Conservation (phyloP, 1,284 basidiomycete genomes). For the Pterulicium gracile region DNA sequence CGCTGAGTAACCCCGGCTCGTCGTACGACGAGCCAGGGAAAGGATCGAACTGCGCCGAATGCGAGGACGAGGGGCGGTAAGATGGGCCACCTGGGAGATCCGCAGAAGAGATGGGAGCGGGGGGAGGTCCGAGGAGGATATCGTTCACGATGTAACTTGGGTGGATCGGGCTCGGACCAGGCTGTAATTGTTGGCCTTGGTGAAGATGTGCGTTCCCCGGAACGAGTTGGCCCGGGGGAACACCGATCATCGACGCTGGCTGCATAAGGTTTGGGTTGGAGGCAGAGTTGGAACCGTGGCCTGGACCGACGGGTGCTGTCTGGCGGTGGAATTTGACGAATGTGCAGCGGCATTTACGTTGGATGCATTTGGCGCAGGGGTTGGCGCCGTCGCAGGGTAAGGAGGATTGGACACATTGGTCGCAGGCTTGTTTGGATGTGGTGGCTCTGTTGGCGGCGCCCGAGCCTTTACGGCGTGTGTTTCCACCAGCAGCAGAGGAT, state of each 20-base stretch:
- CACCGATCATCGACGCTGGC: not conserved
- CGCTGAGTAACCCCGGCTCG: constrained; percentile 14
- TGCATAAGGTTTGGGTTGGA: constrained; percentile 5
- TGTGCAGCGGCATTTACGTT: constrained; percentile 68
- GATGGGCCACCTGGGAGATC: constrained; percentile 21
- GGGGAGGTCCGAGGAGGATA: constrained; percentile 23
- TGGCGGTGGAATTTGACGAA: constrained; percentile 82
- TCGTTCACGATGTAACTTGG: constrained; percentile 19
- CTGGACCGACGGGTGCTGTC: constrained; percentile 64
- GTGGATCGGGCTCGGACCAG: no score
- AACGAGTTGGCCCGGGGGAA: constrained; percentile 5
- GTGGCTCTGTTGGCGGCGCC: constrained; percentile 57
- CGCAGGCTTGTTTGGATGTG: constrained; percentile 73
- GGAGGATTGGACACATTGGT: constrained; percentile 76
- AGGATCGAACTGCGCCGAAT: not conserved
- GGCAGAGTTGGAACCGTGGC: constrained; percentile 30
- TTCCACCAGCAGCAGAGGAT: constrained; percentile 9
- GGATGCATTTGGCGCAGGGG: constrained; percentile 75
- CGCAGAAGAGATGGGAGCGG: constrained; percentile 18
- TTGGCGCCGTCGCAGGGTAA: constrained; percentile 75
- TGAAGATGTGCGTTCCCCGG: constrained; percentile 11
- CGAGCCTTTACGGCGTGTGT: constrained; percentile 36
- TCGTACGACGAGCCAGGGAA: constrained; percentile 12
- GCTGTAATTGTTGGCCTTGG: constrained; percentile 13
- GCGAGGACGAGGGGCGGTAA: constrained; percentile 17